Conservation (phyloP, 2,329 filamentous ascomycete species). For the Microdochium bolleyi region DNA sequence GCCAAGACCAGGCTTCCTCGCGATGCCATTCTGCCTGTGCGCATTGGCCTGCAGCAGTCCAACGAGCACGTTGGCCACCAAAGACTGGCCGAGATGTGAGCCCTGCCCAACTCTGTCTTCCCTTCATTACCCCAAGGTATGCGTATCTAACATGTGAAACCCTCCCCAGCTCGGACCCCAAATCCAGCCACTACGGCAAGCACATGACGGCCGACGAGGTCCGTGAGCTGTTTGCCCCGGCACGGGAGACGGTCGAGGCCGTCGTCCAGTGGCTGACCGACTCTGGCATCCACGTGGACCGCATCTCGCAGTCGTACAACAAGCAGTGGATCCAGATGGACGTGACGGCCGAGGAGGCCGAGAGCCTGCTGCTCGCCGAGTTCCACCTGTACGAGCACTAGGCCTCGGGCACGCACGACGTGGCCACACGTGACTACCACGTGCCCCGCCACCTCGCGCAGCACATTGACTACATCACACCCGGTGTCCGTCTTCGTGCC, state of each 20-base stretch:
- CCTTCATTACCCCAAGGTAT: not conserved
- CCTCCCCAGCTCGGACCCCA: conserved; percentile 14
- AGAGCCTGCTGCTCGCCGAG: conserved; percentile 3
- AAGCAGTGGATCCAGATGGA: conserved; percentile 7
- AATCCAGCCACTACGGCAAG: conserved; percentile 22
- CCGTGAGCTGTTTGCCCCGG: conserved; percentile 9
- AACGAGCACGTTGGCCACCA: not conserved
- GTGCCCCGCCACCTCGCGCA: conserved; percentile 28
- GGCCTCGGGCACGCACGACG: not conserved
- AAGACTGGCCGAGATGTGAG: not conserved
- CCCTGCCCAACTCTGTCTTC: not conserved
- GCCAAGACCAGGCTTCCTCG: not conserved
- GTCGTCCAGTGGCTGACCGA: conserved; percentile 5
- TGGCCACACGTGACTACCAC: conserved; percentile 20
- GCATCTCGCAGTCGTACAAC: conserved; percentile 5
- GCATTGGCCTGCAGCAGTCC: not conserved
- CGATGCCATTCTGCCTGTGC: not conserved
- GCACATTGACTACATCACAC: conserved; percentile 40
- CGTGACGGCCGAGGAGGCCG: conserved; percentile 6
- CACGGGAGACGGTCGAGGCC: conserved; percentile 1
- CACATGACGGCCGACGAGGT: conserved; percentile 17
- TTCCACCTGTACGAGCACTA: conserved; percentile 6
- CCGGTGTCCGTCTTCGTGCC: conserved; percentile 29
- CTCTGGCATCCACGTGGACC: conserved; percentile 6
- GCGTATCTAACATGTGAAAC: not conserved